These are phyloP conservation scores for Vaccinium macrocarpon DNA, from an alignment of 148 eudicot species.

Conservation along the genomic window DNA sequence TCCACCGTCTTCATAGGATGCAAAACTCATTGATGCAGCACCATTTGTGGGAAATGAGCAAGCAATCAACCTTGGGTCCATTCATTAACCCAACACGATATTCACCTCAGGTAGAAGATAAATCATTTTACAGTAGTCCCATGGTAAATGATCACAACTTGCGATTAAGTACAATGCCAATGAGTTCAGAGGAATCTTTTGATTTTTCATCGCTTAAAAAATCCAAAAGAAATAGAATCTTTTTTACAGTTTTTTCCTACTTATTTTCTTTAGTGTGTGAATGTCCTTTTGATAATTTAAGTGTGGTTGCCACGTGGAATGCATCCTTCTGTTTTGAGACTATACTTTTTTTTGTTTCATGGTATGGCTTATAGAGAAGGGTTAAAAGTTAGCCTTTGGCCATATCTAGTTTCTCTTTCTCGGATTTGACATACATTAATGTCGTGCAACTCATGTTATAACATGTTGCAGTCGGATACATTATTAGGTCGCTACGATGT, in stretches of 20 bases:
- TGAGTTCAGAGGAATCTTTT: too few relatives aligned
- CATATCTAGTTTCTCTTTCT: background rate
- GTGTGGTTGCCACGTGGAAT: background rate
- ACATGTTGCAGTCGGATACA: background rate
- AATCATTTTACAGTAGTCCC: slow-evolving; percentile 13
- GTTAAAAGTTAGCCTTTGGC: background rate
- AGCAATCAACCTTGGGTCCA: slow-evolving; percentile 16
- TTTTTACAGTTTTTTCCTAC: background rate
- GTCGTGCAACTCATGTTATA: background rate
- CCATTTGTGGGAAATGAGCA: slow-evolving; percentile 19
- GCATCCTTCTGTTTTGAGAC: background rate
- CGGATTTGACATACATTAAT: background rate
- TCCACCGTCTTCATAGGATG: slow-evolving; percentile 42
- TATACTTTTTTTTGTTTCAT: background rate
- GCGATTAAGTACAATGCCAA: background rate
- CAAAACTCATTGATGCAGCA: slow-evolving; percentile 47
- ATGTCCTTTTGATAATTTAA: too few relatives aligned
- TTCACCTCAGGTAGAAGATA: slow-evolving; percentile 15
- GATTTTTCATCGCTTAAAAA: too few relatives aligned
- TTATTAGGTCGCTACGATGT: background rate
- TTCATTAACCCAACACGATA: slow-evolving; percentile 11
- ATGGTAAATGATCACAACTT: slow-evolving; percentile 30
- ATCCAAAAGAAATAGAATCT: background rate
- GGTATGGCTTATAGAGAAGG: background rate
- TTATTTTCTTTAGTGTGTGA: background rate